Conservation (phyloP, 768 basidiomycete species). For the Hygrophoropsis aurantiaca region DNA sequence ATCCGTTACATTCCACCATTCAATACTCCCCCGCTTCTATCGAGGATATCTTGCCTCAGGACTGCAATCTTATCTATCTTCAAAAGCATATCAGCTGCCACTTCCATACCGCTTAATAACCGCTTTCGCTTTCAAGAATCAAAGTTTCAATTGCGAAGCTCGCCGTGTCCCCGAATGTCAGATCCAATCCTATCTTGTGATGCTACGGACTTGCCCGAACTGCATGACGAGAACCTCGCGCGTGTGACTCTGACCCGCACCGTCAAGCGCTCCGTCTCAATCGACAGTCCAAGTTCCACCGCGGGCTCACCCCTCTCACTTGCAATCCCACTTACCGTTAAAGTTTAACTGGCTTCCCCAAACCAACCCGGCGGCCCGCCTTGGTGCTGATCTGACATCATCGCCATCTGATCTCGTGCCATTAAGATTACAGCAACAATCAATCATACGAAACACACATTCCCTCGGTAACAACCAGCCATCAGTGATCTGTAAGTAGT, state of each 20-base stretch:
- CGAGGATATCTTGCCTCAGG: conserved; percentile 1
- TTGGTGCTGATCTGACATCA: background rate
- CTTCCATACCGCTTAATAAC: background rate
- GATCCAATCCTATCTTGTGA: background rate
- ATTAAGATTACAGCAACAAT: background rate
- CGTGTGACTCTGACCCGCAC: too few relatives aligned
- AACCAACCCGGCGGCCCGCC: background rate
- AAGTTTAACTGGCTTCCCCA: too few relatives aligned
- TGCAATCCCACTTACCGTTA: background rate
- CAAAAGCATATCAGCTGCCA: conserved; percentile 3
- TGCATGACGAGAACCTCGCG: background rate
- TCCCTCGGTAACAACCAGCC: too few relatives aligned
- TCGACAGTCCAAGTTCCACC: too few relatives aligned
- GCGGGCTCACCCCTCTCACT: background rate
- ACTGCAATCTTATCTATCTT: conserved; percentile 6
- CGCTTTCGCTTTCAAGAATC: background rate
- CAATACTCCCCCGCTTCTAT: background rate
- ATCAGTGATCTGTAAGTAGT: too few relatives aligned
- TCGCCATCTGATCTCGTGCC: conserved; percentile 4
- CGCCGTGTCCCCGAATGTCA: background rate
- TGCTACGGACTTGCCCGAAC: background rate
- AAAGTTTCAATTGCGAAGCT: background rate
- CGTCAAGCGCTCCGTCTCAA: too few relatives aligned
- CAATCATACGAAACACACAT: too few relatives aligned
- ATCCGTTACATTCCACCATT: too few relatives aligned